phyloP scores from a whole-genome alignment of 208 protist species.

The Leishmania gerbilli region DNA sequence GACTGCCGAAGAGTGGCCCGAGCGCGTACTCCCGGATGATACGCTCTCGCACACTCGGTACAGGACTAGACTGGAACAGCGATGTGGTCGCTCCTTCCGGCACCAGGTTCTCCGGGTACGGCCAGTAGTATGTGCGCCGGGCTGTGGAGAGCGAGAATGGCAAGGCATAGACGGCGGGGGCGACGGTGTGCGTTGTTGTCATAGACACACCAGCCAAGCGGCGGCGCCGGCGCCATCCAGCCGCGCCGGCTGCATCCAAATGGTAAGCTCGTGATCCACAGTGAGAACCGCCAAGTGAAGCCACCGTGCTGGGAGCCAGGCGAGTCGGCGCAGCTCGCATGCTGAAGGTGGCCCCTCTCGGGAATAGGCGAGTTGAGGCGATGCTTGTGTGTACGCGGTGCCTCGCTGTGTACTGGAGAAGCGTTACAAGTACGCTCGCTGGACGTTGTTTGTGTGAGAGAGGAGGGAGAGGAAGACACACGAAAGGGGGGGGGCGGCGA shows the following conservation, averaged over 20 bases:
- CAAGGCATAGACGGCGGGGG: not conserved
- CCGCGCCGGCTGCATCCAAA: not conserved
- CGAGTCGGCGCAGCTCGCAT: constrained; percentile 1
- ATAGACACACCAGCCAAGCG: not conserved
- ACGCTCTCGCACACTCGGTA: constrained; percentile 58
- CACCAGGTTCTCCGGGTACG: constrained; percentile 80
- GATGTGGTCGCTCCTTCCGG: constrained; percentile 60
- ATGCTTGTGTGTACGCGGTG: not conserved
- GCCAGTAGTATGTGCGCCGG: constrained; percentile 72
- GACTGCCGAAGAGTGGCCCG: constrained; percentile 68
- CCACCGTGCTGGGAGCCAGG: not conserved
- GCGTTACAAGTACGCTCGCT: not conserved
- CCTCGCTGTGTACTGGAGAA: not conserved
- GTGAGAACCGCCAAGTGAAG: not conserved
- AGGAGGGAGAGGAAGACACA: not conserved
- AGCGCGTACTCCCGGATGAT: constrained; percentile 79
- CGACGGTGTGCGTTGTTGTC: not conserved
- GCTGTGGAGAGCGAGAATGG: constrained; percentile 11
- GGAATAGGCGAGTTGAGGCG: not conserved
- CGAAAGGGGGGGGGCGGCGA: not conserved
- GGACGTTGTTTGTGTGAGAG: not conserved
- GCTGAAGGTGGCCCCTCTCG: not conserved
- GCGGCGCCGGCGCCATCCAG: not conserved
- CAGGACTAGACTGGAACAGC: constrained; percentile 71
- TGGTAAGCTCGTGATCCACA: not conserved